These are phyloP conservation scores for Solidago caesia DNA, from an alignment of 129 eudicot species.

Conservation along the genomic window DNA sequence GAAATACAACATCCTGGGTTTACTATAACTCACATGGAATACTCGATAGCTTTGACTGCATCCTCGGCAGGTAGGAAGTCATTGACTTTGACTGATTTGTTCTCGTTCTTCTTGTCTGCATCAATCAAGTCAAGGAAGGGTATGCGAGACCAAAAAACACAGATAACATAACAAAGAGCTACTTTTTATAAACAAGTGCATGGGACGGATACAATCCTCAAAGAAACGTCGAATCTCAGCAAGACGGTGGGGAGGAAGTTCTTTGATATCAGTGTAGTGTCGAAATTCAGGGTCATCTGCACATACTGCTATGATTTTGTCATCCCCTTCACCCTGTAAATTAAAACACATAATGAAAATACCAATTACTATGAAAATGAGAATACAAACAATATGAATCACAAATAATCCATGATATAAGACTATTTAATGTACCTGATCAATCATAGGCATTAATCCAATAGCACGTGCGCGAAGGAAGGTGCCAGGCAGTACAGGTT, in stretches of 20 bases:
- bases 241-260: conserved; percentile 94
- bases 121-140: conserved; percentile 20
- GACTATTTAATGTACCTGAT: conserved; percentile 50
- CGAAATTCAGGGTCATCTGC: conserved; percentile 98
- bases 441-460: conserved; percentile 98
- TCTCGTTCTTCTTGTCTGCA: conserved; percentile 91
- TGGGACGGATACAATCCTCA: conserved; percentile 92
- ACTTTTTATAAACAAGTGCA: neutral
- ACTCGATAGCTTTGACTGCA: conserved; percentile 75
- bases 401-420: neutral
- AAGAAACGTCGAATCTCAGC: conserved; percentile 97
- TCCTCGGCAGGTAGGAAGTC: conserved; percentile 85
- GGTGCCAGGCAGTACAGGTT: conserved; percentile 88
- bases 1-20: neutral
- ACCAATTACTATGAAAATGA: neutral
- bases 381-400: neutral
- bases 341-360: neutral
- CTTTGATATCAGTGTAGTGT: conserved; percentile 74
- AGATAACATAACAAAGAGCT: neutral
- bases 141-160: conserved; percentile 10
- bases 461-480: conserved; percentile 95
- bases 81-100: conserved; percentile 81
- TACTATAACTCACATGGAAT: conserved; percentile 77
- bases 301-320: conserved; percentile 96
- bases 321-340: conserved; percentile 88